Evolutionary conservation across 2,329 filamentous ascomycete species (phyloP).

Genomic region (Fusarium sp.): DNA sequence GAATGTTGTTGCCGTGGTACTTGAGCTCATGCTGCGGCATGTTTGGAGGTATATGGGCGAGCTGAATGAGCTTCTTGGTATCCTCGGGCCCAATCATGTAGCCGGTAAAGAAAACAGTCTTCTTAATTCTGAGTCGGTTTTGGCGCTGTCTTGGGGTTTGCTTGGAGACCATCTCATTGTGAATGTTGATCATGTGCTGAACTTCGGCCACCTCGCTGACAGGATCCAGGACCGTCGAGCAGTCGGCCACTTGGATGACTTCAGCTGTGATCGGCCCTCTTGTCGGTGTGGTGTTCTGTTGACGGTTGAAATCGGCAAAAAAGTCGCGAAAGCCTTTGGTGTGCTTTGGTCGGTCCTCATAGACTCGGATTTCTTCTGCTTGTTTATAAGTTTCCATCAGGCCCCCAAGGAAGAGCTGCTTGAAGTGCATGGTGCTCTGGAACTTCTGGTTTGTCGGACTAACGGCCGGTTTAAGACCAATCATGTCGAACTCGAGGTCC

Average conservation of each 20-base stretch:
- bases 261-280: conserved; percentile 78
- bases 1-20: conserved; percentile 86
- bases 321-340: conserved; percentile 88
- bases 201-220: conserved; percentile 84
- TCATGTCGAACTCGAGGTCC: conserved; percentile 85
- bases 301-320: conserved; percentile 79
- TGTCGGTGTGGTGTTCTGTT: conserved; percentile 59
- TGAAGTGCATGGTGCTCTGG: conserved; percentile 87
- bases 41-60: conserved; percentile 73
- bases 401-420: conserved; percentile 83
- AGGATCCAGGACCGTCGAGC: conserved; percentile 78
- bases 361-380: conserved; percentile 84
- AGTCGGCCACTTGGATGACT: conserved; percentile 87
- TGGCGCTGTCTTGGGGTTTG: conserved; percentile 51
- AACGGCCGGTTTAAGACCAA: conserved; percentile 85
- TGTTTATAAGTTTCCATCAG: conserved; percentile 86
- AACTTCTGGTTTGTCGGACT: conserved; percentile 85
- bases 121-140: conserved; percentile 76
- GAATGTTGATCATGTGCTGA: conserved; percentile 87
- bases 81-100: conserved; percentile 83
- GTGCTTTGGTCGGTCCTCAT: conserved; percentile 74
- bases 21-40: conserved; percentile 78
- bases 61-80: conserved; percentile 75
- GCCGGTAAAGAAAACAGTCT: conserved; percentile 90
- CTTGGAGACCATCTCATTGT: conserved; percentile 70